These are phyloP conservation scores for Leishmania guyanensis DNA, from an alignment of 208 protist genomes.

Conservation along the genomic window DNA sequence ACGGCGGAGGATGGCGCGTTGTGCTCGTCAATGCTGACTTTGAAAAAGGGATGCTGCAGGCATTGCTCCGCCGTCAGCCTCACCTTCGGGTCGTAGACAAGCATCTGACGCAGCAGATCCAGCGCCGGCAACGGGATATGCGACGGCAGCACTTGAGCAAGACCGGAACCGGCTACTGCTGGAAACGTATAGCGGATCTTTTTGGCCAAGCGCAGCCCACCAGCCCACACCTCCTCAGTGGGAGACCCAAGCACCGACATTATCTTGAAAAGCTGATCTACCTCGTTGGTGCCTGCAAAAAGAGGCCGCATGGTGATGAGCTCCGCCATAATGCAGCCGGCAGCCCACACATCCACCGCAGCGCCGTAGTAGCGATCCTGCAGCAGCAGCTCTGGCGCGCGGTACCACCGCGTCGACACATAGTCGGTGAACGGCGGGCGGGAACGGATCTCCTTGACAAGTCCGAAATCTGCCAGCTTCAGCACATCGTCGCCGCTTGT, in stretches of 20 bases:
- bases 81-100: constrained; percentile 96
- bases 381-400: constrained; percentile 98
- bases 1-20: constrained; percentile 43
- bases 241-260: constrained; percentile 82
- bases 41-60: constrained; percentile 94
- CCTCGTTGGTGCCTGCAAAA: constrained; percentile 92
- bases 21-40: constrained; percentile 59
- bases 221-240: constrained; percentile 73
- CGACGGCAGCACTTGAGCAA: constrained; percentile 63
- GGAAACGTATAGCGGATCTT: constrained; percentile 87
- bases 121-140: constrained; percentile 89
- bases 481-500: constrained; percentile 80
- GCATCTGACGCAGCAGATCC: constrained; percentile 92
- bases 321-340: constrained; percentile 98
- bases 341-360: constrained; percentile 95
- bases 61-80: constrained; percentile 94
- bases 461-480: constrained; percentile 96
- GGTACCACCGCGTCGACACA: constrained; percentile 98
- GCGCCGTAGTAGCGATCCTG: constrained; percentile 94
- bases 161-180: constrained; percentile 54
- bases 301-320: constrained; percentile 97
- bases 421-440: constrained; percentile 94
- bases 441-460: constrained; percentile 47
- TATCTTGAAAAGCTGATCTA: constrained; percentile 86
- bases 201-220: constrained; percentile 67